Percentiles rank a stretch among this genome's conserved stretches.
These are phyloP conservation scores for Neurospora intermedia DNA, from an alignment of 495 filamentous ascomycete genomes.

Conservation along the genomic window DNA sequence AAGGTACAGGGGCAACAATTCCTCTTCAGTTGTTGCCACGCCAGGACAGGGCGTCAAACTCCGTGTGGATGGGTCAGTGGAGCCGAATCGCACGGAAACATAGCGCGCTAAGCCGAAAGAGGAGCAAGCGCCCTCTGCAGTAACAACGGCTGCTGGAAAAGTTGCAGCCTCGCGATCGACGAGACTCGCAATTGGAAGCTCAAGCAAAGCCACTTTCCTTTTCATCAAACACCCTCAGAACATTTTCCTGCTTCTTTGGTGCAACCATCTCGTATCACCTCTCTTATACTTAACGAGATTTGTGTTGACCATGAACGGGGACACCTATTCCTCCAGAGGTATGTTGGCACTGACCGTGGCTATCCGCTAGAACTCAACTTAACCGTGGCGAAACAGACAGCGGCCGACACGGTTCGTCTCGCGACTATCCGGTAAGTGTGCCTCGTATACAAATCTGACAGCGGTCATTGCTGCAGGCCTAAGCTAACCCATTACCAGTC, in stretches of 20 bases:
- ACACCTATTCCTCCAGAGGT: conserved; percentile 76
- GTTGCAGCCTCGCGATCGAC: conserved; percentile 29
- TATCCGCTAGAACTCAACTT: conserved; percentile 9
- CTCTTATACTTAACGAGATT: background rate
- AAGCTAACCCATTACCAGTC: conserved; percentile 9
- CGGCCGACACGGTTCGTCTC: conserved; percentile 55
- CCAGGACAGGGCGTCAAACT: background rate
- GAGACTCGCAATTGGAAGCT: background rate
- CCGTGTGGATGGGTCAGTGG: background rate
- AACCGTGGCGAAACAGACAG: conserved; percentile 35
- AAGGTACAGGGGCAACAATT: background rate
- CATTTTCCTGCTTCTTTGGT: conserved; percentile 2
- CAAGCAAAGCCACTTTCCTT: background rate
- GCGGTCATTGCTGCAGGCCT: background rate
- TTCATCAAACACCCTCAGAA: background rate
- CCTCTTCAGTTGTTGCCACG: background rate
- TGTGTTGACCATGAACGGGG: conserved; percentile 67
- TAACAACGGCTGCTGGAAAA: conserved; percentile 14
- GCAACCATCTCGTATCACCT: conserved; percentile 7
- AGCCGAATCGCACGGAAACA: background rate
- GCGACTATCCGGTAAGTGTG: conserved; percentile 59
- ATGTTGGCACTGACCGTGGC: conserved; percentile 19
- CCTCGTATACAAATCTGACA: background rate
- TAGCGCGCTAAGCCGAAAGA: conserved; percentile 8
- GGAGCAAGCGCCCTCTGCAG: conserved; percentile 4